Evolutionary conservation across 202 grass and related monocot genomes (phyloP).

Genomic region (Brachypodium distachyon): DNA sequence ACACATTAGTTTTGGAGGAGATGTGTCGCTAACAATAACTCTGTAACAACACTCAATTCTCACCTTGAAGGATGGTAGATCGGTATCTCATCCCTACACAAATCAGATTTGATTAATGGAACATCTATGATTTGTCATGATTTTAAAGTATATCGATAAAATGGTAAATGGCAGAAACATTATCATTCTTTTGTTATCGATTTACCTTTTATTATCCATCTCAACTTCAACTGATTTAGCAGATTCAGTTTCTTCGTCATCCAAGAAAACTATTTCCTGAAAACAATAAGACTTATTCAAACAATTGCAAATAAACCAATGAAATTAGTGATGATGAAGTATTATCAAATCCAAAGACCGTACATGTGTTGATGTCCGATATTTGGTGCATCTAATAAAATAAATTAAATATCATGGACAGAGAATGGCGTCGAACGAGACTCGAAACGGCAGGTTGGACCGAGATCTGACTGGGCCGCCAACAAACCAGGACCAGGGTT

Average conservation of each 20-base stretch:
- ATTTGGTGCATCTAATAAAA: not conserved
- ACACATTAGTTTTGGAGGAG: constrained; percentile 14
- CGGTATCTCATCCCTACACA: constrained; percentile 46
- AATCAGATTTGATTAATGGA: constrained; percentile 19
- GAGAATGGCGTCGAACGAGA: no score
- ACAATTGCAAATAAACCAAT: not conserved
- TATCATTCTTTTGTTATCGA: constrained; percentile 17
- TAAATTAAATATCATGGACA: no score
- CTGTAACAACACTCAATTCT: not conserved
- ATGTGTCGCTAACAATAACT: not conserved
- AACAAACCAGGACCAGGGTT: no score
- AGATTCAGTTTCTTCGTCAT: constrained; percentile 38
- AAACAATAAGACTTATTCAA: constrained; percentile 11
- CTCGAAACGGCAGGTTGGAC: no score
- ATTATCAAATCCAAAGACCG: not conserved
- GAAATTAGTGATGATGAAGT: not conserved
- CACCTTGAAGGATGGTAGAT: constrained; percentile 88
- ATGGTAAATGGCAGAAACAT: not conserved
- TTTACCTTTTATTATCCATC: constrained; percentile 52
- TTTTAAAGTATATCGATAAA: not conserved
- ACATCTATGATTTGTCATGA: constrained; percentile 9
- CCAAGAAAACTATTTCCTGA: constrained; percentile 77
- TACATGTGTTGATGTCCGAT: not conserved
- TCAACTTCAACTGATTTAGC: constrained; percentile 24
- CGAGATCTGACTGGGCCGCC: no score